Conservation (phyloP, 2,329 filamentous ascomycete species). For the Cyanodermella asteris region DNA sequence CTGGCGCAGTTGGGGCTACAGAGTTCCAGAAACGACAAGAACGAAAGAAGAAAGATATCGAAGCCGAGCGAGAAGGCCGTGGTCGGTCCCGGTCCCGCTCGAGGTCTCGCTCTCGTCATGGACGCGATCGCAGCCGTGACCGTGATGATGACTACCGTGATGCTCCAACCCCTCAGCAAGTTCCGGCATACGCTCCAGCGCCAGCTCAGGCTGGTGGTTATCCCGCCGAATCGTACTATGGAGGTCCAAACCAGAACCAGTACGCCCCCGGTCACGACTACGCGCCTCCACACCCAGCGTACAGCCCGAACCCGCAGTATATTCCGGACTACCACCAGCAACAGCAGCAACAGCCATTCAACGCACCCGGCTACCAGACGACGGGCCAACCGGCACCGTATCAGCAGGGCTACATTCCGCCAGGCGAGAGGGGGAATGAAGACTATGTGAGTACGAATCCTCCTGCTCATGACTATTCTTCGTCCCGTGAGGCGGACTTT, state of each 20-base stretch:
- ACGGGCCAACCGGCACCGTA: conserved; percentile 7
- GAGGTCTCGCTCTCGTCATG: conserved; percentile 6
- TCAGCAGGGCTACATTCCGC: conserved; percentile 12
- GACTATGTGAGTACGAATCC: too few species aligned
- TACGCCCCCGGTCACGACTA: conserved; percentile 20
- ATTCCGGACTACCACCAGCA: conserved; percentile 21
- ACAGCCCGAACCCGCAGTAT: conserved; percentile 10
- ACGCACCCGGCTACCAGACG: conserved; percentile 6
- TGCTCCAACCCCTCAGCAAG: conserved; percentile 16
- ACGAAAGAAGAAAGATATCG: conserved; percentile 31
- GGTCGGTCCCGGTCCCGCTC: conserved; percentile 18
- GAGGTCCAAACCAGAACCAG: conserved; percentile 13
- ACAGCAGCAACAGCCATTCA: conserved; percentile 10
- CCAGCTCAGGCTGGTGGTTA: conserved; percentile 15
- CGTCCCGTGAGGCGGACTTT: conserved; percentile 15
- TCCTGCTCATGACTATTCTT: conserved; percentile 16
- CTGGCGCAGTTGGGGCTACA: conserved; percentile 33
- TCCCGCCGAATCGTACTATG: conserved; percentile 12
- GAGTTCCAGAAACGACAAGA: conserved; percentile 34
- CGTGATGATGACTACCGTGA: conserved; percentile 11
- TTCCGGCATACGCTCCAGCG: conserved; percentile 16
- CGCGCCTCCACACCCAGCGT: conserved; percentile 19
- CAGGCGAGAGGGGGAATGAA: too few species aligned
- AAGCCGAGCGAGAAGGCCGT: conserved; percentile 27
- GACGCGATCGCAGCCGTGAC: conserved; percentile 11